Evolutionary conservation across 2,329 filamentous ascomycete genomes (phyloP).

Genomic region (Fusarium temperatum): DNA sequence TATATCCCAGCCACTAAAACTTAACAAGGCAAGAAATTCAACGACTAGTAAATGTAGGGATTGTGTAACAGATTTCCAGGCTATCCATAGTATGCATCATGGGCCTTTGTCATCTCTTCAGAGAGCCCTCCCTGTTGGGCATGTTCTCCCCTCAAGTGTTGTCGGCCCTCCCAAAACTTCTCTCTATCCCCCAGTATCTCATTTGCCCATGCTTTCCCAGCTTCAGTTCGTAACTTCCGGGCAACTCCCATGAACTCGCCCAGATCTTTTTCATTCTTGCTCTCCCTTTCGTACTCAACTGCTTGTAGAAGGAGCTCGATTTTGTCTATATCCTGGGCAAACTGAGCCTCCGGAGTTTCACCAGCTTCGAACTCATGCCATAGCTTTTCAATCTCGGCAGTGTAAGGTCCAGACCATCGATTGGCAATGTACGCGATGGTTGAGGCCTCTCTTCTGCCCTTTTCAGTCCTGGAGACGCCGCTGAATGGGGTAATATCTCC

Average conservation of each 20-base stretch:
- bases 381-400: slow-evolving; percentile 75
- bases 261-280: slow-evolving; percentile 73
- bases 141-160: slow-evolving; percentile 56
- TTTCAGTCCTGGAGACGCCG: slow-evolving; percentile 85
- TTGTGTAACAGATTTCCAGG: not conserved
- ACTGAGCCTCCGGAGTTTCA: slow-evolving; percentile 81
- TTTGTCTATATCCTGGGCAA: slow-evolving; percentile 97
- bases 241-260: slow-evolving; percentile 87
- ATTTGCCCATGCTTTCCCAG: slow-evolving; percentile 81
- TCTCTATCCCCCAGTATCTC: slow-evolving; percentile 80
- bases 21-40: too few relatives aligned
- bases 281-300: slow-evolving; percentile 88
- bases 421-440: slow-evolving; percentile 92
- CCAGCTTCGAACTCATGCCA: slow-evolving; percentile 97
- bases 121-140: slow-evolving; percentile 52
- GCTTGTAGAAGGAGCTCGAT: slow-evolving; percentile 94
- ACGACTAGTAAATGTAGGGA: not conserved
- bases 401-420: slow-evolving; percentile 72
- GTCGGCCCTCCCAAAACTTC: slow-evolving; percentile 70
- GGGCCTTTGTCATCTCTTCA: slow-evolving; percentile 35
- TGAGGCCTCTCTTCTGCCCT: slow-evolving; percentile 82
- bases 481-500: slow-evolving; percentile 97
- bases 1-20: not conserved
- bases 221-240: slow-evolving; percentile 74
- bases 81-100: slow-evolving; percentile 33